Base-by-base conservation (phyloP, 148 eudicot species). In the Fallopia convolvulus region DNA sequence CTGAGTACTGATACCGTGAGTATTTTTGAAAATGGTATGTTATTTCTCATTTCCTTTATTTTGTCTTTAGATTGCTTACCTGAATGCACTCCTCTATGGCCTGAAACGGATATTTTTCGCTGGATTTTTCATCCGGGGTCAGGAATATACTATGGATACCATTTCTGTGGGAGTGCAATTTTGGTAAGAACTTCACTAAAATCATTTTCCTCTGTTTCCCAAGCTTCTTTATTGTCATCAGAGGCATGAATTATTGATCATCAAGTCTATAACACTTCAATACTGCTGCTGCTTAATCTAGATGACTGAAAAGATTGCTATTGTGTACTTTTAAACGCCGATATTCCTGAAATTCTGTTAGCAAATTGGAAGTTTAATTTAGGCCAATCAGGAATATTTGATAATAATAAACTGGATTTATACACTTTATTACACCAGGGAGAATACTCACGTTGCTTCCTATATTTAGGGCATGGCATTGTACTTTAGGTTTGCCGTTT, bases 91-190 rank as follows among this genome's bases (percentile, higher is more conserved):
- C 70, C 86, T 89, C 40, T 87, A 87, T 79, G 97, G 97, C 76
- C 88, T 95, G 74, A 95, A 92, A 83, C 83, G 97, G 78, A 95
- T 95, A 79, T 88, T 95, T 61, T 95, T 95, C 44, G 99, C 97
- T 82, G 99, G 99, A 61, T 95, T 89, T 86, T 95, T 95, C 84
- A 95, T 91, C 74, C 89, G 99, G 13, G 87, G 91, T 65, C 99
- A 95, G 84, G 97, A 84, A 26, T 89, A 89, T 78, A 92, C 97
- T n/a, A 92, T 95, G 99, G 99, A 95, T 82, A 95, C 99, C 21
- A 91, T 95, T 58, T 89, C 97, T 40, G 97, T 89, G 58, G 99
- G 89, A 20, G 99, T 95, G 83, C 77, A 95, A 77, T 95, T 88
- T 87, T 95, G 99, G 99, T 95, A 89, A 82, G 42, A 2, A 15